phyloP scores from a whole-genome alignment of 768 basidiomycete species.

The Lactarius psammicola region DNA sequence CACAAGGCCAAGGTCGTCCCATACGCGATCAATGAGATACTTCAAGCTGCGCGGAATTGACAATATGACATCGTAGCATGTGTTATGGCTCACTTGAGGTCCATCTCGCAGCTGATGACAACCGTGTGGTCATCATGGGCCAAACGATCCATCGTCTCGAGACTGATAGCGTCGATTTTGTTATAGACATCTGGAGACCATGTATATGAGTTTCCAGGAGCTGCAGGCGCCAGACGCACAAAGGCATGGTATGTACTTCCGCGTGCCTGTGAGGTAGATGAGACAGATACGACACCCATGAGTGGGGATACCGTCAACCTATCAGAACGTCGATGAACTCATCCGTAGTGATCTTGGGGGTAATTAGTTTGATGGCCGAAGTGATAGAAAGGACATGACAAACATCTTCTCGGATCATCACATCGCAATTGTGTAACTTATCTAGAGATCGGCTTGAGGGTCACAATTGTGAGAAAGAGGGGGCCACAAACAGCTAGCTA shows the following conservation, averaged over 20 bases:
- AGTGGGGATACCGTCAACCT: conserved; percentile 44
- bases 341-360: conserved; percentile 79
- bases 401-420: conserved; percentile 98
- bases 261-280: conserved; percentile 54
- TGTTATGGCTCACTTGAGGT: conserved; percentile 63
- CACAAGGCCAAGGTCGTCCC: conserved; percentile 75
- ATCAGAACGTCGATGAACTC: conserved; percentile 99
- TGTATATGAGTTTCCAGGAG: conserved; percentile 7
- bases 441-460: conserved; percentile 43
- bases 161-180: conserved; percentile 88
- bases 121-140: conserved; percentile 79
- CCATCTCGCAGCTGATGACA: conserved; percentile 97
- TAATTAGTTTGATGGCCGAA: conserved; percentile 16
- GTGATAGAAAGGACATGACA: conserved; percentile 30
- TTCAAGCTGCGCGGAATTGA: conserved; percentile 48
- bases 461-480: neutral
- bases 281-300: conserved; percentile 4
- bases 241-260: conserved; percentile 93
- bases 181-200: conserved; percentile 79
- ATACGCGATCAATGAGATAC: conserved; percentile 73
- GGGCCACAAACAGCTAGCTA: conserved; percentile 70
- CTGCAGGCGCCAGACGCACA: conserved; percentile 48
- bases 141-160: conserved; percentile 79
- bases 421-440: conserved; percentile 91
- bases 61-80: neutral